Evolutionary conservation across 2,329 filamentous ascomycete genomes (phyloP).

Genomic region (Alternaria tenuissima): DNA sequence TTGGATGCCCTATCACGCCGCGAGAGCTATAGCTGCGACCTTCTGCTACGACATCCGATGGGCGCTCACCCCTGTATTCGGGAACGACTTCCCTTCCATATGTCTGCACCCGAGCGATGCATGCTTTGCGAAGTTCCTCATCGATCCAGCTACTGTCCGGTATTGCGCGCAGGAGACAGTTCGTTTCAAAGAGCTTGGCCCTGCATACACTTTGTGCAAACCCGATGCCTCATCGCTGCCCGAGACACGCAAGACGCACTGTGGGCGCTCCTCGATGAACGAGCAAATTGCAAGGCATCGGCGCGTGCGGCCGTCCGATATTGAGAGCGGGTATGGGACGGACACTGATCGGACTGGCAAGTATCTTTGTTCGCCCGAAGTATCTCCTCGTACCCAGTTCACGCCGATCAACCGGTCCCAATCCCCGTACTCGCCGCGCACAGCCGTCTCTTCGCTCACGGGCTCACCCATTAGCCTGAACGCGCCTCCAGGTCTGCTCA

Average conservation of each 20-base stretch:
- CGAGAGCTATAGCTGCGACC: constrained; percentile 84
- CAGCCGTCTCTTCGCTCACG: constrained; percentile 18
- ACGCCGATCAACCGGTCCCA: constrained; percentile 54
- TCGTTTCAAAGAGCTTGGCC: constrained; percentile 44
- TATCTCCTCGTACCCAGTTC: constrained; percentile 48
- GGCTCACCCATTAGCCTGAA: constrained; percentile 19
- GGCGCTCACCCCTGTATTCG: constrained; percentile 90
- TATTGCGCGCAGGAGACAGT: constrained; percentile 49
- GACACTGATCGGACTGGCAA: constrained; percentile 51
- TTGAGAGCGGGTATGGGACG: constrained; percentile 54
- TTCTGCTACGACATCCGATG: constrained; percentile 88
- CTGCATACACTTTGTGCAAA: constrained; percentile 20
- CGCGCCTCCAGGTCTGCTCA: constrained; percentile 9
- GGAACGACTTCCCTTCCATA: constrained; percentile 75
- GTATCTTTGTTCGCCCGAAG: constrained; percentile 51
- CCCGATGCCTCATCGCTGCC: constrained; percentile 7
- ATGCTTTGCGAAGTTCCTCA: constrained; percentile 63
- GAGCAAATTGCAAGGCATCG: background rate
- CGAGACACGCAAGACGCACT: constrained; percentile 22
- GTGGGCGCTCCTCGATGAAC: background rate
- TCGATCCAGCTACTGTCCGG: constrained; percentile 51
- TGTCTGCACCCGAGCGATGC: constrained; percentile 72
- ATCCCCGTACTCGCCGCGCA: constrained; percentile 21
- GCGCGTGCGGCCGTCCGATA: constrained; percentile 31
- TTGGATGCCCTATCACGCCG: constrained; percentile 93